Base-by-base conservation (phyloP, 1,284 basidiomycete species). In the Puccinia hordei region DNA sequence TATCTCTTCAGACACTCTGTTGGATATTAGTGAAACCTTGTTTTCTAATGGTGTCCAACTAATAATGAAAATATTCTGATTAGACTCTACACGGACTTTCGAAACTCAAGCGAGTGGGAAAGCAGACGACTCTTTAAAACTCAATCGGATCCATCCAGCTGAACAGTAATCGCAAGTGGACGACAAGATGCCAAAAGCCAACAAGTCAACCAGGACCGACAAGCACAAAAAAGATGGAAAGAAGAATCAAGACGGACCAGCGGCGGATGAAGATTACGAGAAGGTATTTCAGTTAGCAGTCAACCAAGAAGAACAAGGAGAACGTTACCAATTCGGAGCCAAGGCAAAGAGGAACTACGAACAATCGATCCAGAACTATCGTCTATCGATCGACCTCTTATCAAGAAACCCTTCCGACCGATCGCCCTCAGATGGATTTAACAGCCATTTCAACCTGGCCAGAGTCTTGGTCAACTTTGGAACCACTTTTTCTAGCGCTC, bases 261-360 rank as follows among this genome's bases (percentile, higher is more conserved):
- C 10, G 38, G 41, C 27, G n/a, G 66, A 68, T 27, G 66, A 68
- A 10, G 66, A 68, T 17, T 68, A 68, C n/a, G 66, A 68, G 10
- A 41, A 68, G 17, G 41, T 68, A 2, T 68, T 68, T 33, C 66
- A 68, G 44, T 49, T 68, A 27, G 66, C 66, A 27, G 66, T 68
- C 66, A 68, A 68, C 17, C 66, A 46, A 24, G 75, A 77, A 77
- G 61, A 66, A 22, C 75, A 77, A 57, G 75, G 44, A 2, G 75
- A 77, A 41, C 61, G 75, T 12, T 77, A 77, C 51, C 75, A 77
- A 44, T 77, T 77, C 35, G 75, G 75, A 30, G 44, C 41, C 19
- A 77, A 77, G 53, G 41, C 75, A 2, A 53, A 68, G 30, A 41
- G 30, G 30, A 63, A 55, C n/a, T 77, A 46, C 38, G 49, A 68